Conservation (phyloP, 1,139 yeast genomes). For the Geotrichum macrosporum region DNA sequence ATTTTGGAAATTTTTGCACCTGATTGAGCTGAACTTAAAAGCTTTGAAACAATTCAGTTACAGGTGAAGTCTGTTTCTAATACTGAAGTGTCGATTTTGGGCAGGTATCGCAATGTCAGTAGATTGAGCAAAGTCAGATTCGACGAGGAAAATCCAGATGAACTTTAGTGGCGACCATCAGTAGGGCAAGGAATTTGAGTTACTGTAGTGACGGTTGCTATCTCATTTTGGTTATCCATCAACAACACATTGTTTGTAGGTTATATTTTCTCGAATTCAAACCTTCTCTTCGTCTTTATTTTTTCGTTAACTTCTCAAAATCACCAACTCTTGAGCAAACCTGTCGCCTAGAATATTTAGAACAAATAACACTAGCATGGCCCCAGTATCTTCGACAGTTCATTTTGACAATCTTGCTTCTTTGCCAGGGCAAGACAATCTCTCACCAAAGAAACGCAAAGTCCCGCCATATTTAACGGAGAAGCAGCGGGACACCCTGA, state of each 20-base stretch:
- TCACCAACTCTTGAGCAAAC: not conserved
- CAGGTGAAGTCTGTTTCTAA: no score
- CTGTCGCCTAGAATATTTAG: not conserved
- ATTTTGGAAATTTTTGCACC: no score
- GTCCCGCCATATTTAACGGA: slow-evolving; percentile 23
- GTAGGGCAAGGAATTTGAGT: not conserved
- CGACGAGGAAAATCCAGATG: not conserved
- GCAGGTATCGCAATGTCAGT: no score
- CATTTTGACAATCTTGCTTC: not conserved
- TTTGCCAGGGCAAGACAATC: not conserved
- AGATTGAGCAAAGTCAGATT: not conserved
- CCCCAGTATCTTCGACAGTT: not conserved
- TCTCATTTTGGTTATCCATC: slow-evolving; percentile 1
- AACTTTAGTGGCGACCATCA: not conserved
- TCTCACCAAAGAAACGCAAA: not conserved
- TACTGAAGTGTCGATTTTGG: no score
- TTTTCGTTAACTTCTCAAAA: not conserved
- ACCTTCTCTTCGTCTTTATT: not conserved
- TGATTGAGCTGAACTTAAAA: no score
- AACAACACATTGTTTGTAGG: slow-evolving; percentile 1
- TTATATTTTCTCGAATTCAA: not conserved
- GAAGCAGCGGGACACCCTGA: slow-evolving; percentile 33
- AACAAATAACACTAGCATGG: not conserved
- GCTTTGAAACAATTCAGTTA: no score
- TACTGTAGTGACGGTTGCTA: not conserved